Conservation (phyloP, 2,329 filamentous ascomycete genomes). For the Amylocarpus encephaloides region DNA sequence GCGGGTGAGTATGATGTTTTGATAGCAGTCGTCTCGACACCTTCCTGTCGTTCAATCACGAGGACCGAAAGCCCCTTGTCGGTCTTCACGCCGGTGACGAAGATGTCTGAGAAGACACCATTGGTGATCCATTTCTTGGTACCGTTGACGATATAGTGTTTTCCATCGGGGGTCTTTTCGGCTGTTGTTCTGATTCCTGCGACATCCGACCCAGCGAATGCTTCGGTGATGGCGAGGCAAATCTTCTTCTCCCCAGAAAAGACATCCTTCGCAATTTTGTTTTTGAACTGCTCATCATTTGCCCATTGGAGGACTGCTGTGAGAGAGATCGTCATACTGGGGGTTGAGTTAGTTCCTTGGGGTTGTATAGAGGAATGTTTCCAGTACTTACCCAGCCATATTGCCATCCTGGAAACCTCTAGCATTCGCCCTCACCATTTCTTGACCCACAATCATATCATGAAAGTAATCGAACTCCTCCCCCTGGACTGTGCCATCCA, state of each 20-base stretch:
- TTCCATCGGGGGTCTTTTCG: constrained; percentile 65
- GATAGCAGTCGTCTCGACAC: constrained; percentile 69
- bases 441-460: constrained; percentile 70
- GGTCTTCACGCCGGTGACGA: constrained; percentile 73
- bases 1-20: constrained; percentile 76
- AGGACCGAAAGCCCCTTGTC: constrained; percentile 74
- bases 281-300: constrained; percentile 58
- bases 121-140: constrained; percentile 86
- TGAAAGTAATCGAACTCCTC: constrained; percentile 86
- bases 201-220: constrained; percentile 79
- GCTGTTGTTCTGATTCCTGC: constrained; percentile 74
- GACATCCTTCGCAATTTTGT: constrained; percentile 63
- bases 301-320: constrained; percentile 77
- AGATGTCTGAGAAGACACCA: constrained; percentile 75
- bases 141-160: constrained; percentile 66
- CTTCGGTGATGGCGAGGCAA: constrained; percentile 81
- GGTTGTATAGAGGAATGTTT: background rate
- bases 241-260: constrained; percentile 81
- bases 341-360: background rate
- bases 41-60: constrained; percentile 66
- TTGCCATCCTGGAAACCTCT: constrained; percentile 83
- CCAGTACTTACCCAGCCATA: constrained; percentile 54
- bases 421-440: constrained; percentile 63
- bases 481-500: constrained; percentile 65
- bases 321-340: constrained; percentile 66